Percentiles rank a stretch among this genome's conserved stretches.
phyloP scores from a whole-genome alignment of 768 basidiomycete species.

The Lyophyllum atratum region DNA sequence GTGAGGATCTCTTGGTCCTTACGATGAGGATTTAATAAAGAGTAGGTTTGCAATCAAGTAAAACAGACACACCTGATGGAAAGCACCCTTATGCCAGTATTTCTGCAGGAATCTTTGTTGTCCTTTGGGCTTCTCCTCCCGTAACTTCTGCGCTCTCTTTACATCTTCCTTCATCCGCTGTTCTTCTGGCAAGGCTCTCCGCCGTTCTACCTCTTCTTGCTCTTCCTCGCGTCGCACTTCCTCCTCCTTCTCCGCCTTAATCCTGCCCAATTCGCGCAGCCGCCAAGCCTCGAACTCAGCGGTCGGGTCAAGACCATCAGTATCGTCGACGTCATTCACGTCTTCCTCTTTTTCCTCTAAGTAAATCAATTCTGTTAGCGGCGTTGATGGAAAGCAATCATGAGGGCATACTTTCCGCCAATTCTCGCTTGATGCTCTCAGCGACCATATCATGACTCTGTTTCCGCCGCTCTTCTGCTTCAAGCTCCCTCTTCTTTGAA shows the following conservation, averaged over 20 bases:
- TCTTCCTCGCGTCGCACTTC: slow-evolving; percentile 81
- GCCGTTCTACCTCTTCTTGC: slow-evolving; percentile 86
- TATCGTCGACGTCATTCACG: slow-evolving; percentile 90
- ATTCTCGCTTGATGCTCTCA: slow-evolving; percentile 88
- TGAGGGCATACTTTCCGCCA: slow-evolving; percentile 80
- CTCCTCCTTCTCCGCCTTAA: slow-evolving; percentile 93
- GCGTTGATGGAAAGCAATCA: neutral
- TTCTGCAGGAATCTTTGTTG: slow-evolving; percentile 94
- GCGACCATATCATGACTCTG: slow-evolving; percentile 93
- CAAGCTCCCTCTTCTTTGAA: slow-evolving; percentile 64
- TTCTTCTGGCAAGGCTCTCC: slow-evolving; percentile 91
- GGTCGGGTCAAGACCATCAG: slow-evolving; percentile 87
- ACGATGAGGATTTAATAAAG: neutral
- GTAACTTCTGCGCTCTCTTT: slow-evolving; percentile 76
- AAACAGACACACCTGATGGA: slow-evolving; percentile 73
- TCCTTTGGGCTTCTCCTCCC: slow-evolving; percentile 90
- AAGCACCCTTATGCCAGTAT: slow-evolving; percentile 99
- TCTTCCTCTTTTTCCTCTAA: slow-evolving; percentile 90
- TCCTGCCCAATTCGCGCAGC: slow-evolving; percentile 87
- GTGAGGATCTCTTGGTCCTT: slow-evolving; percentile 86
- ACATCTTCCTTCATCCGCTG: slow-evolving; percentile 91
- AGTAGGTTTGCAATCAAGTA: neutral
- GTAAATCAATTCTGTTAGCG: neutral
- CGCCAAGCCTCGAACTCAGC: slow-evolving; percentile 97
- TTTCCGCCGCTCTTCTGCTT: slow-evolving; percentile 80